phyloP scores from a whole-genome alignment of 1,284 basidiomycete genomes.

The Naganishia sp. region DNA sequence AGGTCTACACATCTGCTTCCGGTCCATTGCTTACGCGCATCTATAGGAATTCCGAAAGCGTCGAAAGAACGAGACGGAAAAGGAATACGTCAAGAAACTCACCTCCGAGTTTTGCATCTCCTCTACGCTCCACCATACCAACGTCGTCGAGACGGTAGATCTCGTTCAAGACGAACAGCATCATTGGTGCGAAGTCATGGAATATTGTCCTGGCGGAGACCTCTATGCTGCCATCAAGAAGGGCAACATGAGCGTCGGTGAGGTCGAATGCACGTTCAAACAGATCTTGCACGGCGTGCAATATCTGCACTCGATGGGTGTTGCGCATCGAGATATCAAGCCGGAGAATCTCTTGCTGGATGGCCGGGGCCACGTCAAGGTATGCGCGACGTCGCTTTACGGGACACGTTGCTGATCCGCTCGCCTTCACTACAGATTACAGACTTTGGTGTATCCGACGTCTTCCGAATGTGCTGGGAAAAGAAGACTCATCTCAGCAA shows the following conservation, averaged over 20 bases:
- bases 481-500: conserved; percentile 95
- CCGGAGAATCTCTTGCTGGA: conserved; percentile 97
- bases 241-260: conserved; percentile 88
- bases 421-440: conserved; percentile 75
- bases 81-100: conserved; percentile 99
- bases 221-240: conserved; percentile 97
- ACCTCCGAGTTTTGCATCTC: conserved; percentile 99
- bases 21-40: not conserved
- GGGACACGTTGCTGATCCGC: conserved; percentile 9
- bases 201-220: conserved; percentile 96
- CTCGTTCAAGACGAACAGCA: conserved; percentile 94
- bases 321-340: conserved; percentile 97
- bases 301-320: conserved; percentile 92
- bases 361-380: conserved; percentile 87
- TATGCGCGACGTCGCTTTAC: conserved; percentile 35
- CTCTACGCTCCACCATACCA: conserved; percentile 92
- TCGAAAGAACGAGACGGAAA: conserved; percentile 96
- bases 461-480: conserved; percentile 98
- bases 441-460: conserved; percentile 97
- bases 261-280: conserved; percentile 98
- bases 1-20: not conserved
- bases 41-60: conserved; percentile 91
- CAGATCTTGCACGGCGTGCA: conserved; percentile 86
- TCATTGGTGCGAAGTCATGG: conserved; percentile 99
- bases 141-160: conserved; percentile 98